phyloP scores from a whole-genome alignment of 345 rosid species.

The Camelina hispida region DNA sequence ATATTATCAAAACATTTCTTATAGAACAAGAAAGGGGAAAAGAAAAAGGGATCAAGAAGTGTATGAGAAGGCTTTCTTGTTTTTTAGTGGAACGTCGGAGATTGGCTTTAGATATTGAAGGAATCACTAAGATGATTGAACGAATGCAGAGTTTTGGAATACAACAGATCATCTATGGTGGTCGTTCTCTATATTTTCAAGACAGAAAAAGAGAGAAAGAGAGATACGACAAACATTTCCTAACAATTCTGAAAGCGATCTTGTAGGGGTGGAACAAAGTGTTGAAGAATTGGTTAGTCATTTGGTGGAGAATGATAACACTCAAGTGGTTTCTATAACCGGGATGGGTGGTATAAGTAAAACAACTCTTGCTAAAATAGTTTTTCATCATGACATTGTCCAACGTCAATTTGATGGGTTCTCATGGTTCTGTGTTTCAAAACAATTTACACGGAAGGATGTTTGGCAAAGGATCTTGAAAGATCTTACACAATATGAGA shows the following conservation, averaged over 20 bases:
- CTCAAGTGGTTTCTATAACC: not conserved
- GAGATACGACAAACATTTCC: conserved; percentile 38
- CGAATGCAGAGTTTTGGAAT: conserved; percentile 46
- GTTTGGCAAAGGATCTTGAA: not conserved
- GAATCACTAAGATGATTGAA: conserved; percentile 32
- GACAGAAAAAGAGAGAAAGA: conserved; percentile 14
- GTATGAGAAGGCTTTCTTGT: conserved; percentile 14
- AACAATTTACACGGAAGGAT: not conserved
- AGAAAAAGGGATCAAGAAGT: conserved; percentile 13
- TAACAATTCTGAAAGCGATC: conserved; percentile 36
- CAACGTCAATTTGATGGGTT: not conserved
- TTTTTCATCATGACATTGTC: not conserved
- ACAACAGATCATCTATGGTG: conserved; percentile 10
- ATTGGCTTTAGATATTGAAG: conserved; percentile 1
- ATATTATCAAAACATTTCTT: conserved; percentile 35
- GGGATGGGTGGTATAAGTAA: not conserved
- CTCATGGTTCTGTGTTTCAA: not conserved
- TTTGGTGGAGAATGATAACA: not conserved
- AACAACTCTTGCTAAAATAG: not conserved
- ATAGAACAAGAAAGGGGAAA: conserved; percentile 5
- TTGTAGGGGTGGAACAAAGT: conserved; percentile 51
- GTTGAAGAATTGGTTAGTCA: conserved; percentile 30
- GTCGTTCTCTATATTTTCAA: not conserved
- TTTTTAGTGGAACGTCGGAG: not conserved
- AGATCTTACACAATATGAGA: not conserved